Percentiles rank a stretch among this genome's conserved stretches.
phyloP scores from a whole-genome alignment of 148 eudicot genomes.

The Rhododendron vialii region DNA sequence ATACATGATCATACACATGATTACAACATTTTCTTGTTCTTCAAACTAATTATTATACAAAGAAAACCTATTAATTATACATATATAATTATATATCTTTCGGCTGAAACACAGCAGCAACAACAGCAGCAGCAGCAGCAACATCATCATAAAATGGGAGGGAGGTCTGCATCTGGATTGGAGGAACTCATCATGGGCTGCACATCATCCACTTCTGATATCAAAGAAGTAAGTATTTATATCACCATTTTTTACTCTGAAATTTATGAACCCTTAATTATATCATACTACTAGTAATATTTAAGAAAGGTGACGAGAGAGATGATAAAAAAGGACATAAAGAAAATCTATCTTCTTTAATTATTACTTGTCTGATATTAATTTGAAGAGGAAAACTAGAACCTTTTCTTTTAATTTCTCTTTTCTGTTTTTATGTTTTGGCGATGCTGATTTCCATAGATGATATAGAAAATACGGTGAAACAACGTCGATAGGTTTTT shows the following conservation, averaged over 20 bases:
- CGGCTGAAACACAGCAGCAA: slow-evolving; percentile 41
- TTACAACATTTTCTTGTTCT: slow-evolving; percentile 22
- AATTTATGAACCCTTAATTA: slow-evolving; percentile 23
- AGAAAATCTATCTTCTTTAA: slow-evolving; percentile 9
- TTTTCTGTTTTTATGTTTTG: slow-evolving; percentile 14
- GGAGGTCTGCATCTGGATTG: slow-evolving; percentile 90
- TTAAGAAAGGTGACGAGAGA: neutral
- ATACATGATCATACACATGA: slow-evolving; percentile 43
- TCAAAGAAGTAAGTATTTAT: slow-evolving; percentile 49
- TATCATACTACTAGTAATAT: neutral
- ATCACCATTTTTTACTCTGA: slow-evolving; percentile 38
- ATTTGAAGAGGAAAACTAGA: slow-evolving; percentile 25
- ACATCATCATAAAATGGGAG: slow-evolving; percentile 77
- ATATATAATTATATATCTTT: neutral
- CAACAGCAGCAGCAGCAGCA: slow-evolving; percentile 68
- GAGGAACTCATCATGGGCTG: slow-evolving; percentile 97
- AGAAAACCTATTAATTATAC: neutral
- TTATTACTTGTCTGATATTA: slow-evolving; percentile 16
- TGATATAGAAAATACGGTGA: neutral
- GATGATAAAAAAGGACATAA: neutral
- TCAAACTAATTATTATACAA: neutral
- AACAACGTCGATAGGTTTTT: too few species aligned
- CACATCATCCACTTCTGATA: slow-evolving; percentile 37
- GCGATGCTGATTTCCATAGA: neutral
- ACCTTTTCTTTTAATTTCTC: slow-evolving; percentile 28